Conservation (phyloP, 2,329 filamentous ascomycete genomes). For the Nigrospora sphaerica region DNA sequence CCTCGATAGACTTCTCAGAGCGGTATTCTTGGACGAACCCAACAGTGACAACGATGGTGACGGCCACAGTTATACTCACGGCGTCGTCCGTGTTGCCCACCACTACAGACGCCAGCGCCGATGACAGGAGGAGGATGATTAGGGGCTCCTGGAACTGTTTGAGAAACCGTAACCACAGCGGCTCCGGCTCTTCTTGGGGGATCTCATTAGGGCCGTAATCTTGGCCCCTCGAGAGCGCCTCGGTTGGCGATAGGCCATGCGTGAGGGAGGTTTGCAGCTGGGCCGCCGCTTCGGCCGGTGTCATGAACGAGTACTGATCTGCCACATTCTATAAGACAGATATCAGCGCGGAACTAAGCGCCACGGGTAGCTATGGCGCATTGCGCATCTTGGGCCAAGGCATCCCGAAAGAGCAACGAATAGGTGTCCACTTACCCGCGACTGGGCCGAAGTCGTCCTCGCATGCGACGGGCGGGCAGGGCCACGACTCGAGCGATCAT, state of each 20-base stretch:
- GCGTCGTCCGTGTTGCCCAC: slow-evolving; percentile 94
- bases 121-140: slow-evolving; percentile 84
- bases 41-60: slow-evolving; percentile 93
- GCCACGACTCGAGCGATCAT: slow-evolving; percentile 13
- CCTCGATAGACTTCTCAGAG: slow-evolving; percentile 95
- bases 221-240: slow-evolving; percentile 72
- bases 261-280: slow-evolving; percentile 76
- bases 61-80: slow-evolving; percentile 88
- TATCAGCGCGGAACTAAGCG: background rate
- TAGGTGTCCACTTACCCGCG: slow-evolving; percentile 34
- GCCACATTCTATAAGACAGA: slow-evolving; percentile 38
- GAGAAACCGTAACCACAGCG: slow-evolving; percentile 87
- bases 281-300: slow-evolving; percentile 69
- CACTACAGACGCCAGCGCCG: slow-evolving; percentile 79
- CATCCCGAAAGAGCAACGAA: background rate
- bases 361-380: background rate
- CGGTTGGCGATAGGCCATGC: slow-evolving; percentile 71
- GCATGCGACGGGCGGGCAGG: slow-evolving; percentile 22
- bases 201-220: slow-evolving; percentile 90
- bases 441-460: slow-evolving; percentile 48
- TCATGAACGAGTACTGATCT: slow-evolving; percentile 59
- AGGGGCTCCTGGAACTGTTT: slow-evolving; percentile 97
- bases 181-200: slow-evolving; percentile 86
- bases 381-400: background rate
- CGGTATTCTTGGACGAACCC: slow-evolving; percentile 97